Conservation (phyloP, 495 filamentous ascomycete genomes). For the Mycothermus thermophilus region DNA sequence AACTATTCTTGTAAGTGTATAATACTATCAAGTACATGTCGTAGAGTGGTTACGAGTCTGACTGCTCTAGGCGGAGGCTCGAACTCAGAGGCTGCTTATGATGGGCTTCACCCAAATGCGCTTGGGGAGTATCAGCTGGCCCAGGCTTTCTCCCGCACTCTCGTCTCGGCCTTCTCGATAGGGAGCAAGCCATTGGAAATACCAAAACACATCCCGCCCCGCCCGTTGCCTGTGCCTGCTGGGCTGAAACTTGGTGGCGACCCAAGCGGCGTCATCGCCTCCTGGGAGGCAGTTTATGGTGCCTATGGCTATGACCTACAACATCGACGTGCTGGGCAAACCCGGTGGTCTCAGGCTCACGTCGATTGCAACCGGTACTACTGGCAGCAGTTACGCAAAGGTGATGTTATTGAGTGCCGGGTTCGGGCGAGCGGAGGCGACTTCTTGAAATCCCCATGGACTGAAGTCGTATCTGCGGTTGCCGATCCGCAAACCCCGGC, state of each 20-base stretch:
- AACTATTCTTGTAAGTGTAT: slow-evolving; percentile 16
- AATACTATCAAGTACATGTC: neutral
- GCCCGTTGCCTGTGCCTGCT: slow-evolving; percentile 5
- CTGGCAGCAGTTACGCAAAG: neutral
- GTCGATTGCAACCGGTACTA: slow-evolving; percentile 2
- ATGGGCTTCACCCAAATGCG: slow-evolving; percentile 26
- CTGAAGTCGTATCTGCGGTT: slow-evolving; percentile 2
- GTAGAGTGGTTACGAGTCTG: neutral
- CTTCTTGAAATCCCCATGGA: slow-evolving; percentile 7
- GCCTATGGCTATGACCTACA: slow-evolving; percentile 15
- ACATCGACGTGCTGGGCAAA: neutral
- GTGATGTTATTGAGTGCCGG: slow-evolving; percentile 7
- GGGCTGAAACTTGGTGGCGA: slow-evolving; percentile 3
- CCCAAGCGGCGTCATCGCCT: slow-evolving; percentile 8
- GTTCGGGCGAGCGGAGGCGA: slow-evolving; percentile 10
- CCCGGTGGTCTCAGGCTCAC: neutral
- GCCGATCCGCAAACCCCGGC: slow-evolving; percentile 8
- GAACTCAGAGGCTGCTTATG: slow-evolving; percentile 16
- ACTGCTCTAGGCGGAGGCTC: slow-evolving; percentile 6
- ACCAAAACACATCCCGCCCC: slow-evolving; percentile 6
- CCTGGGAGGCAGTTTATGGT: slow-evolving; percentile 16
- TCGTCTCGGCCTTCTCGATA: slow-evolving; percentile 8
- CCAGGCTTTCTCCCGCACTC: slow-evolving; percentile 13
- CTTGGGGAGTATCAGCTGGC: slow-evolving; percentile 22
- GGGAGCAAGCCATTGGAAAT: slow-evolving; percentile 7